A percentile compares a stretch with the other conserved stretches of the same genome.
These are phyloP conservation scores for Cyberlindnera petersonii DNA, from an alignment of 805 yeast genomes.

Conservation along the genomic window DNA sequence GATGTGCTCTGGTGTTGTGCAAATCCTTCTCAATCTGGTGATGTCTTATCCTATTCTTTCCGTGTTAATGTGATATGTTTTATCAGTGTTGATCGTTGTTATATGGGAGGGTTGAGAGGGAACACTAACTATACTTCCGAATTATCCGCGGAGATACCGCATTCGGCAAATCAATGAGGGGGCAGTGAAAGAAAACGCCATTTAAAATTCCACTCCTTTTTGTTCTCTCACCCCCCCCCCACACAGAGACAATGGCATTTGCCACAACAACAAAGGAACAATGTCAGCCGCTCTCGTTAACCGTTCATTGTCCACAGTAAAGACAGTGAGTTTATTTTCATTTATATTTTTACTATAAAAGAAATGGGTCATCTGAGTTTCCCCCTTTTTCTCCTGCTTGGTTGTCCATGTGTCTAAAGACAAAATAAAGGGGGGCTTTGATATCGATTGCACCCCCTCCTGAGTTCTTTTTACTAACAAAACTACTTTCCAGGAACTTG, in stretches of 20 bases:
- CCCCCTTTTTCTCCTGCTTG: background rate
- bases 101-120: background rate
- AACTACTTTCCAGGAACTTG: slow-evolving; percentile 49
- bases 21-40: slow-evolving; percentile 61
- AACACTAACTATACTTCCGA: background rate
- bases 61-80: slow-evolving; percentile 32
- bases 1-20: slow-evolving; percentile 69
- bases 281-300: slow-evolving; percentile 60
- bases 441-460: too few species aligned
- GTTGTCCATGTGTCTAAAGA: too few species aligned
- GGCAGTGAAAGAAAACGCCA: background rate
- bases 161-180: slow-evolving; percentile 9
- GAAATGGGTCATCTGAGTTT: too few species aligned
- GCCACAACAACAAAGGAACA: too few species aligned
- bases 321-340: slow-evolving; percentile 44
- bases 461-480: too few species aligned
- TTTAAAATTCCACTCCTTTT: too few species aligned
- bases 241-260: too few species aligned
- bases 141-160: slow-evolving; percentile 2
- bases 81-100: background rate
- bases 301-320: slow-evolving; percentile 73
- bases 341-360: too few species aligned
- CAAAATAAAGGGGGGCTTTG: too few species aligned
- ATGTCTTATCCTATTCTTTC: slow-evolving; percentile 61
- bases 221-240: too few species aligned